Conservation (phyloP, 805 yeast genomes). For the Yamadazyma takamatsuzukensis region DNA sequence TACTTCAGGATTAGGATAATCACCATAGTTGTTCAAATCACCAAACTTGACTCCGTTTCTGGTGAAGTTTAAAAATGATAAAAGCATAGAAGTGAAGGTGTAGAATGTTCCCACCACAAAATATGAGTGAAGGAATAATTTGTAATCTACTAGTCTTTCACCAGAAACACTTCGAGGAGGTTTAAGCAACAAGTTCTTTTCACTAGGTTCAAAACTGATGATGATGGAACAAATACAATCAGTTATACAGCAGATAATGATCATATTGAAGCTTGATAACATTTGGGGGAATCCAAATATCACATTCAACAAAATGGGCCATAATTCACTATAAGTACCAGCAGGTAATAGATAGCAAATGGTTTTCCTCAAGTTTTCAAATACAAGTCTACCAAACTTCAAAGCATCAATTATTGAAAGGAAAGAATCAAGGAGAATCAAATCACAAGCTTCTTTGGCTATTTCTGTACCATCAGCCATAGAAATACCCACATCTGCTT, state of each 20-base stretch:
- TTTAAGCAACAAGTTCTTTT: conserved; percentile 37
- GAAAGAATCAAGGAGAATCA: conserved; percentile 25
- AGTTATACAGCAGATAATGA: conserved; percentile 46
- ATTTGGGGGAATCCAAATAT: conserved; percentile 49
- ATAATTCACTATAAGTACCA: conserved; percentile 47
- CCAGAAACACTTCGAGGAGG: conserved; percentile 40
- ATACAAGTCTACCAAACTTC: conserved; percentile 43
- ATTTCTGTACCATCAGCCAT: conserved; percentile 28
- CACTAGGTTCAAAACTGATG: conserved; percentile 43
- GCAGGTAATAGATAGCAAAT: conserved; percentile 50
- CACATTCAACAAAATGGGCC: conserved; percentile 47
- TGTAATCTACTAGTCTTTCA: conserved; percentile 39
- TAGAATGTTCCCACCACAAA: conserved; percentile 39
- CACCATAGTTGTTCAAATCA: conserved; percentile 33
- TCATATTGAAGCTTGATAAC: conserved; percentile 48
- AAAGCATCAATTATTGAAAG: conserved; percentile 31
- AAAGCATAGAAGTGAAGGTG: conserved; percentile 37
- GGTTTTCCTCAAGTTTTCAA: conserved; percentile 47
- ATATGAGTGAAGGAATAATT: conserved; percentile 41
- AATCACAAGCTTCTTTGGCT: conserved; percentile 37
- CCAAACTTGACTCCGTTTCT: conserved; percentile 33
- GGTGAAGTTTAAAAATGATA: conserved; percentile 35
- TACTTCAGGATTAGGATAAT: conserved; percentile 15
- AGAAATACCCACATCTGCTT: conserved; percentile 32
- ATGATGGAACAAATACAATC: conserved; percentile 45